Conservation (phyloP, 116 monocot genomes). For the Cymodocea nodosa region DNA sequence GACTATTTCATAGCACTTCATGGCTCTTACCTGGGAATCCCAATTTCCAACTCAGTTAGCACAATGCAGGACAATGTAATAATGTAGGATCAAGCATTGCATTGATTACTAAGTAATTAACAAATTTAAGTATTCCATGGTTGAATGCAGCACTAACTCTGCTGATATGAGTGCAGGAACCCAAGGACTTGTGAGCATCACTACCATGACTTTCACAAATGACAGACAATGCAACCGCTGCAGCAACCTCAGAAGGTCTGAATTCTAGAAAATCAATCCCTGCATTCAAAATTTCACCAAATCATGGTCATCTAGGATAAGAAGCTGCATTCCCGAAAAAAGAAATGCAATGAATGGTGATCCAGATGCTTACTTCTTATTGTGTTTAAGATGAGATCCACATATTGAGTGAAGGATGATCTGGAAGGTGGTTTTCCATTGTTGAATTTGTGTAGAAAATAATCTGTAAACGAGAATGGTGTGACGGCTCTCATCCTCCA, state of each 20-base stretch:
- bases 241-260: constrained; percentile 59
- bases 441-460: constrained; percentile 58
- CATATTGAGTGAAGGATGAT: constrained; percentile 16
- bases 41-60: not conserved
- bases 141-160: constrained; percentile 16
- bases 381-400: no score
- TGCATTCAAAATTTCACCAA: constrained; percentile 13
- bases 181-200: constrained; percentile 22
- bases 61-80: no score
- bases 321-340: no score
- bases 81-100: no score
- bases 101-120: no score
- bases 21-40: constrained; percentile 50
- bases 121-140: no score
- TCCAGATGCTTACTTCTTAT: no score
- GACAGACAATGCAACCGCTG: constrained; percentile 31
- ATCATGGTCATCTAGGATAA: no score
- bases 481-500: constrained; percentile 87
- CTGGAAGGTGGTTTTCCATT: constrained; percentile 15
- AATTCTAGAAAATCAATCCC: constrained; percentile 46
- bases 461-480: constrained; percentile 75
- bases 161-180: constrained; percentile 13
- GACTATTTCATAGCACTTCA: constrained; percentile 54
- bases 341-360: no score
- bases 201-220: constrained; percentile 9